A percentile compares a stretch with the other conserved stretches of the same genome.
phyloP scores from a whole-genome alignment of 2,329 filamentous ascomycete species.

The Chalaropsis thielavioides region DNA sequence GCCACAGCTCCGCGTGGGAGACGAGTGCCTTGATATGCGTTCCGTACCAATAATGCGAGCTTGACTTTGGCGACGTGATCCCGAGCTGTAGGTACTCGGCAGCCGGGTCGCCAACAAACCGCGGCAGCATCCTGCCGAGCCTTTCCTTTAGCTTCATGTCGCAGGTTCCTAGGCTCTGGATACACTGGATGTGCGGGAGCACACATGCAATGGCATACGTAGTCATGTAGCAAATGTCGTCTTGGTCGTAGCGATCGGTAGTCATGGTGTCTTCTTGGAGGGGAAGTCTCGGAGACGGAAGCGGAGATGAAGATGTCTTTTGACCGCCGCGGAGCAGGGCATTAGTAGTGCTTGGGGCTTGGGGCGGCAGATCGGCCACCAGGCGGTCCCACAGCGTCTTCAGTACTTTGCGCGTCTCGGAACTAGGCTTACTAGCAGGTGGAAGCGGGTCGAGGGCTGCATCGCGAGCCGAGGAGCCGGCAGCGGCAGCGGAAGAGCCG shows the following conservation, averaged over 20 bases:
- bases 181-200: not conserved
- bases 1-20: not conserved
- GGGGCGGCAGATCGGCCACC: not conserved
- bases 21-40: constrained; percentile 3
- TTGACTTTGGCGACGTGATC: not conserved
- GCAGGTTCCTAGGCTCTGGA: not conserved
- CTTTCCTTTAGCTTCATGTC: not conserved
- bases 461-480: not conserved
- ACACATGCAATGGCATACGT: constrained; percentile 5
- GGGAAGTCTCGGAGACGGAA: not conserved
- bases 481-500: not conserved
- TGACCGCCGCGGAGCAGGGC: not conserved
- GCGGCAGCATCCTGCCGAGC: not conserved
- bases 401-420: not conserved
- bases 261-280: not conserved
- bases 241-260: constrained; percentile 7
- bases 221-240: constrained; percentile 9
- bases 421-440: not conserved
- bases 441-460: not conserved
- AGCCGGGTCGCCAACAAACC: not conserved
- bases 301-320: not conserved
- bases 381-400: not conserved
- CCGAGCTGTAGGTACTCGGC: not conserved
- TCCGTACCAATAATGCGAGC: constrained; percentile 9
- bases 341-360: not conserved